phyloP scores from a whole-genome alignment of 192 early-diverging fungal genomes.

The Coemansia sp. region DNA sequence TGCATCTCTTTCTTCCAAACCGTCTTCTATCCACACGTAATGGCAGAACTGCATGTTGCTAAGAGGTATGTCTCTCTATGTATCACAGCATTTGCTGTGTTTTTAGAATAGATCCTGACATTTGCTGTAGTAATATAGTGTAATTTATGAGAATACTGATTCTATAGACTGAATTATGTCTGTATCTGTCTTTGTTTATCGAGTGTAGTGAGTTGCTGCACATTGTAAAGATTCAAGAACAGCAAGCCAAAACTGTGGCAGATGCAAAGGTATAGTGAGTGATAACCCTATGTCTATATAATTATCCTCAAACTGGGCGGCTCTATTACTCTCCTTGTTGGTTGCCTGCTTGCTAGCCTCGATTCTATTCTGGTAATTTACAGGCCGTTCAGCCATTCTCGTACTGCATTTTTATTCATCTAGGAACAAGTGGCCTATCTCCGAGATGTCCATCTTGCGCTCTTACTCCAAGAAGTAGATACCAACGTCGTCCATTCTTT shows the following conservation, averaged over 20 bases:
- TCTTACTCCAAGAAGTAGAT: slow-evolving; percentile 25
- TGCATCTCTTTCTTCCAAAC: background rate
- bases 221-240: slow-evolving; percentile 24
- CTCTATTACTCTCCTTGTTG: background rate
- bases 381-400: too few relatives aligned
- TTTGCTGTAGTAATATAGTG: too few relatives aligned
- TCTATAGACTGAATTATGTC: background rate
- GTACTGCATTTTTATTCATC: background rate
- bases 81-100: background rate
- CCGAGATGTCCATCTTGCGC: slow-evolving; percentile 36
- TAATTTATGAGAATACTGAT: too few relatives aligned
- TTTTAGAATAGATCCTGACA: too few relatives aligned
- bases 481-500: slow-evolving; percentile 2
- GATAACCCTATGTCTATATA: background rate
- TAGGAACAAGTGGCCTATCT: slow-evolving; percentile 34
- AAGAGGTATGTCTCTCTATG: background rate
- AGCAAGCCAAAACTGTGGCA: slow-evolving; percentile 8
- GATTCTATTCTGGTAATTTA: too few relatives aligned
- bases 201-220: slow-evolving; percentile 33
- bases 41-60: background rate
- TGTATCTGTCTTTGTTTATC: background rate
- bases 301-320: background rate
- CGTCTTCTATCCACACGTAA: background rate
- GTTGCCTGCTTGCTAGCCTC: too few relatives aligned
- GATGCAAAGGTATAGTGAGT: slow-evolving; percentile 24